Evolutionary conservation across 2,329 filamentous ascomycete genomes (phyloP).

Genomic region (Alternaria dauci): DNA sequence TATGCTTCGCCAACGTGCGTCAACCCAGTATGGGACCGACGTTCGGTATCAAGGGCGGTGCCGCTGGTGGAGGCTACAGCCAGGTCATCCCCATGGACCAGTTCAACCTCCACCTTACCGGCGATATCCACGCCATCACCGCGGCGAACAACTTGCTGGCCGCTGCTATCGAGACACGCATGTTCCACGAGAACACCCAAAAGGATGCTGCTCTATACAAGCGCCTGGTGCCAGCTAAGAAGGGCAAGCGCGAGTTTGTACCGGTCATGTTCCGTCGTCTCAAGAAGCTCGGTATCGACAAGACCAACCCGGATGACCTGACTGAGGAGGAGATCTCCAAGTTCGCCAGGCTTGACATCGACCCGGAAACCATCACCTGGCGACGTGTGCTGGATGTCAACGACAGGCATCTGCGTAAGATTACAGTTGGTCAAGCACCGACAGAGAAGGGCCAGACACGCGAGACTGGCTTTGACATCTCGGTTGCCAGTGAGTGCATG

Average conservation of each 20-base stretch:
- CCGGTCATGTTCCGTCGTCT: constrained; percentile 92
- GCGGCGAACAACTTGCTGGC: constrained; percentile 97
- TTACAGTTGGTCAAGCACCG: constrained; percentile 86
- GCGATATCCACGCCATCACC: constrained; percentile 96
- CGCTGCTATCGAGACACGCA: constrained; percentile 95
- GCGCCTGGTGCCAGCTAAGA: constrained; percentile 87
- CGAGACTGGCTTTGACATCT: constrained; percentile 96
- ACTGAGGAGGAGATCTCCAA: constrained; percentile 86
- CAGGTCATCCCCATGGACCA: constrained; percentile 99
- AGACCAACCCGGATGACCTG: constrained; percentile 90
- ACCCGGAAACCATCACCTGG: constrained; percentile 97
- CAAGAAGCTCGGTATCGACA: constrained; percentile 94
- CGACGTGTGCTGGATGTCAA: constrained; percentile 95
- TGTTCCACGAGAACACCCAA: constrained; percentile 97
- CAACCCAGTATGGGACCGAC: constrained; percentile 97
- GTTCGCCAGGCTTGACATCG: constrained; percentile 95
- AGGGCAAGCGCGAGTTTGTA: constrained; percentile 84
- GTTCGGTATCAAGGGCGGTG: constrained; percentile 98
- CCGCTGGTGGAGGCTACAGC: constrained; percentile 95
- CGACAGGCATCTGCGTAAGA: constrained; percentile 87
- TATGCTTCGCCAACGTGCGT: constrained; percentile 95
- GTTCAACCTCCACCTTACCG: constrained; percentile 97
- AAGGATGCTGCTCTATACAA: constrained; percentile 88
- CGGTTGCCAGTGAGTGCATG: constrained; percentile 98
- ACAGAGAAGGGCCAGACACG: constrained; percentile 91